phyloP scores from a whole-genome alignment of 805 yeast genomes.

The Pichia membranifaciens region DNA sequence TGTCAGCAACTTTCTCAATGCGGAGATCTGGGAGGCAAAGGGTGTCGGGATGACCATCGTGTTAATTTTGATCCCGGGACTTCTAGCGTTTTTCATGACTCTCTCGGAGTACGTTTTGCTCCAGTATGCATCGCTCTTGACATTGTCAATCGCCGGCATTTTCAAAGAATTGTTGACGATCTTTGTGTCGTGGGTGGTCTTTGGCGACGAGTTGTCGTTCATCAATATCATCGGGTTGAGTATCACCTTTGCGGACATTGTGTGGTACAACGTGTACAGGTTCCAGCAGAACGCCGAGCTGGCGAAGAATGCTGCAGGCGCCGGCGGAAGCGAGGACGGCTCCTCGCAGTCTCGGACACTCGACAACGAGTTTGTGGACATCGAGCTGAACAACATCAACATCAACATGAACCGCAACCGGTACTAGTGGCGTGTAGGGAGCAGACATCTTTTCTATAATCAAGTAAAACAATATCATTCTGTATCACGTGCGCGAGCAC shows the following conservation, averaged over 20 bases:
- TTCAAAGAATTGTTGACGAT: slow-evolving; percentile 89
- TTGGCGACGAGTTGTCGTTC: slow-evolving; percentile 64
- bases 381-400: slow-evolving; percentile 14
- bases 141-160: slow-evolving; percentile 86
- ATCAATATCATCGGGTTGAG: slow-evolving; percentile 69
- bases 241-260: slow-evolving; percentile 70
- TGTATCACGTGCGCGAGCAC: no score
- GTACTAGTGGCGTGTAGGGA: no score
- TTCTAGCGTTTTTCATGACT: slow-evolving; percentile 85
- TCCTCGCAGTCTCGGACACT: neutral
- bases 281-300: slow-evolving; percentile 25
- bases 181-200: slow-evolving; percentile 56
- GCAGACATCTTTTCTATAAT: no score
- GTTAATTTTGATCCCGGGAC: slow-evolving; percentile 72
- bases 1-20: slow-evolving; percentile 40
- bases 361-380: slow-evolving; percentile 18
- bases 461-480: no score
- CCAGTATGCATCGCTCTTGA: slow-evolving; percentile 75
- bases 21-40: slow-evolving; percentile 60
- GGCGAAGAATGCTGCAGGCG: slow-evolving; percentile 1
- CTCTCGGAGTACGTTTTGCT: slow-evolving; percentile 79
- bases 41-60: slow-evolving; percentile 52
- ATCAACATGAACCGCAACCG: no score
- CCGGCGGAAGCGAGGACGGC: neutral
- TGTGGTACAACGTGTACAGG: slow-evolving; percentile 75